A percentile compares a stretch with the other conserved stretches of the same genome.
Evolutionary conservation across 257 asterid species (phyloP).

Genomic region (Nicotiana obtusifolia): DNA sequence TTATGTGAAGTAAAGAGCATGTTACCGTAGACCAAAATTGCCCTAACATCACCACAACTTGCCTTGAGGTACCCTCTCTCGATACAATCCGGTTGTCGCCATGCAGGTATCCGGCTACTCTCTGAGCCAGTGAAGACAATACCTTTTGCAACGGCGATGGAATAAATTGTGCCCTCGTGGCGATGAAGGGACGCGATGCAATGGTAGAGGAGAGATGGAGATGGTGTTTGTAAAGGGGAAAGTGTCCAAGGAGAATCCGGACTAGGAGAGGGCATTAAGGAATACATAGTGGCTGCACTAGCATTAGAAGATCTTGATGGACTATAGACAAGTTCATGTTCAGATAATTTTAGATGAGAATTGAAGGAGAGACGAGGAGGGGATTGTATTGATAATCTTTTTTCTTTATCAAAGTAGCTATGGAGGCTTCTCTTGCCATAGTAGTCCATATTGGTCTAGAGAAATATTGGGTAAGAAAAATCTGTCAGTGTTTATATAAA

Average conservation of each 20-base stretch:
- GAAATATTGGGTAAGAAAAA: background rate
- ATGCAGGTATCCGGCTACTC: conserved; percentile 66
- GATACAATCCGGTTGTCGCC: conserved; percentile 81
- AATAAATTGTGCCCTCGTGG: conserved; percentile 68
- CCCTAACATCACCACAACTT: conserved; percentile 46
- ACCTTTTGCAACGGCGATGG: conserved; percentile 57
- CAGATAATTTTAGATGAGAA: conserved; percentile 28
- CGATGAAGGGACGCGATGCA: conserved; percentile 89
- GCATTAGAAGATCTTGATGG: conserved; percentile 47
- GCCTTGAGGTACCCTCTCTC: conserved; percentile 59
- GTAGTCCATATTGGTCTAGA: conserved; percentile 37
- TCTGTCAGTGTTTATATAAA: background rate
- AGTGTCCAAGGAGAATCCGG: conserved; percentile 89
- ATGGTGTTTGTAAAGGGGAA: conserved; percentile 80
- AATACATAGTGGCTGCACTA: conserved; percentile 23
- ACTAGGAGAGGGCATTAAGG: conserved; percentile 50
- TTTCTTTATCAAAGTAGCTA: conserved; percentile 35
- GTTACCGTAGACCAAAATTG: conserved; percentile 57
- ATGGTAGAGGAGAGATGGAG: conserved; percentile 74
- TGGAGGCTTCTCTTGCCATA: conserved; percentile 28
- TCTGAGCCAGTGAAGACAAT: conserved; percentile 79
- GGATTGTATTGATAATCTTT: conserved; percentile 20
- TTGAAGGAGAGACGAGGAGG: conserved; percentile 43
- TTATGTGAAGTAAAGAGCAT: conserved; percentile 66
- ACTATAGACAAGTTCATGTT: conserved; percentile 49